Percentiles rank a stretch among this genome's conserved stretches.
These are phyloP conservation scores for Rhizodiscina lignyota DNA, from an alignment of 495 filamentous ascomycete species.

Conservation along the genomic window DNA sequence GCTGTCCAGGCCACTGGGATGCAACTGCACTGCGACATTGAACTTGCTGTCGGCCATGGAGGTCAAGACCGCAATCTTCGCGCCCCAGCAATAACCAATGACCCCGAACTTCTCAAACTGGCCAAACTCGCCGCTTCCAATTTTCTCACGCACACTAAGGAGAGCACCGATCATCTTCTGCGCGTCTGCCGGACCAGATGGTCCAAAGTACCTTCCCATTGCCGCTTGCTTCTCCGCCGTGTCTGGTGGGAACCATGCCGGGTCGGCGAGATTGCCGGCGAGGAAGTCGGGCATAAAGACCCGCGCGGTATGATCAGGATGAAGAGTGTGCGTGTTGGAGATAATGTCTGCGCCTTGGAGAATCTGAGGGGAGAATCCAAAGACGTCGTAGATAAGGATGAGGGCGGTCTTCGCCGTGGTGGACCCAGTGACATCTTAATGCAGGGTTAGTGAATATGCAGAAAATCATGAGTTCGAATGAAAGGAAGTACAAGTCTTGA, in stretches of 20 bases:
- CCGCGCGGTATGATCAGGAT: slow-evolving; percentile 36
- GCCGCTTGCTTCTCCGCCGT: slow-evolving; percentile 61
- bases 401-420: slow-evolving; percentile 38
- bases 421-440: slow-evolving; percentile 50
- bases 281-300: slow-evolving; percentile 60
- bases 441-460: no score
- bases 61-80: slow-evolving; percentile 35
- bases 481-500: no score
- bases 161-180: slow-evolving; percentile 43
- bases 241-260: slow-evolving; percentile 56
- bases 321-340: slow-evolving; percentile 33
- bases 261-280: slow-evolving; percentile 35
- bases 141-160: slow-evolving; percentile 34
- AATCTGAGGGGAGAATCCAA: slow-evolving; percentile 53
- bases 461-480: no score
- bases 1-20: slow-evolving; percentile 77
- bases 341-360: slow-evolving; percentile 54
- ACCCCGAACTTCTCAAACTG: slow-evolving; percentile 64
- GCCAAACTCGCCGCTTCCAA: slow-evolving; percentile 25
- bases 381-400: slow-evolving; percentile 53
- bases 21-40: slow-evolving; percentile 47
- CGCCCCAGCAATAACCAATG: slow-evolving; percentile 83
- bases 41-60: slow-evolving; percentile 42
- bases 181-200: slow-evolving; percentile 42
- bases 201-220: slow-evolving; percentile 59